A percentile compares a stretch with the other conserved stretches of the same genome.
Conservation (phyloP, 1,284 basidiomycete genomes). For the Sporisorium scitamineum region DNA sequence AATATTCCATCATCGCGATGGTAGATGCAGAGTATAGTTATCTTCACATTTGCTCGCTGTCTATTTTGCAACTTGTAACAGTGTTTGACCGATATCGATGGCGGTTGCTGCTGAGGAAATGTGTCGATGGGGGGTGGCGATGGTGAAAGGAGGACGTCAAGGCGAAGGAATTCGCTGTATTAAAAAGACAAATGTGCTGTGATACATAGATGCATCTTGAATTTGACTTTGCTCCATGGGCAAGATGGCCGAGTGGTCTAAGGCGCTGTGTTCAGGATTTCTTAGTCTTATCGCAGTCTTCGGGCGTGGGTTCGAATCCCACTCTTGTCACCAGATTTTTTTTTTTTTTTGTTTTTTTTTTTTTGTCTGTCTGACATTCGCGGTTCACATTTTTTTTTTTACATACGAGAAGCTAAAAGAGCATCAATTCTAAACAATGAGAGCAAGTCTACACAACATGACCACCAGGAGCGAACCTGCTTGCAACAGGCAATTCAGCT, state of each 20-base stretch:
- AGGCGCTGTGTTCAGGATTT: conserved; percentile 60
- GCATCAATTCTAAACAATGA: not conserved
- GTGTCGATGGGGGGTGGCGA: no score
- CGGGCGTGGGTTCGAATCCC: conserved; percentile 69
- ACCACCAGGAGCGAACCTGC: conserved; percentile 18
- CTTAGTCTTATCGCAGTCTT: conserved; percentile 46
- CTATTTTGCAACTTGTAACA: no score
- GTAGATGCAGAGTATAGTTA: no score
- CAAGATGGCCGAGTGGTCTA: conserved; percentile 69
- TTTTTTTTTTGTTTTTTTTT: conserved; percentile 6
- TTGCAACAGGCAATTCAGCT: conserved; percentile 20
- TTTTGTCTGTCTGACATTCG: no score
- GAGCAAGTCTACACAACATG: conserved; percentile 20
- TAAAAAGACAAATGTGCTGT: no score
- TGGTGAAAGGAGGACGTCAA: no score
- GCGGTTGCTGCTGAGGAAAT: no score
- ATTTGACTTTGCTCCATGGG: conserved; percentile 5
- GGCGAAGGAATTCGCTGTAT: no score
- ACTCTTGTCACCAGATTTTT: conserved; percentile 64
- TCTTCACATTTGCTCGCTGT: no score
- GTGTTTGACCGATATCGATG: no score
- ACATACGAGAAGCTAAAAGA: not conserved
- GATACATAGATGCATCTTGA: no score
- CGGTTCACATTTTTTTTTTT: not conserved
- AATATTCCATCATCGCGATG: no score